Conservation (phyloP, 2,329 filamentous ascomycete genomes). For the Colletotrichum godetiae region DNA sequence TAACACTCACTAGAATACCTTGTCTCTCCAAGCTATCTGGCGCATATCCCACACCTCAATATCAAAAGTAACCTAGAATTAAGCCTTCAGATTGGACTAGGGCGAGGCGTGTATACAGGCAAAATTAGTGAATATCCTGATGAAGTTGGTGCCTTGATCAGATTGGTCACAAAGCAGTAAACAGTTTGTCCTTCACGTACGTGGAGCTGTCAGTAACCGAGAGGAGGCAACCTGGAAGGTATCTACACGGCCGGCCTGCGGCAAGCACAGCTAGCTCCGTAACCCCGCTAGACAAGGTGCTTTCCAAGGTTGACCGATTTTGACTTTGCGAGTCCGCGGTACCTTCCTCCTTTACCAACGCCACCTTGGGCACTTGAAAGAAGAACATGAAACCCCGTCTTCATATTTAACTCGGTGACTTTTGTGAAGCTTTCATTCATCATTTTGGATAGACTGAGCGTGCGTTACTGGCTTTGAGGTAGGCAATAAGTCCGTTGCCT, state of each 20-base stretch:
- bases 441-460: too few relatives aligned
- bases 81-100: background rate
- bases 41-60: background rate
- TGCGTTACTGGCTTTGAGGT: too few relatives aligned
- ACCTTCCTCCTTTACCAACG: background rate
- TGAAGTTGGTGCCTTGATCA: too few relatives aligned
- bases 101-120: background rate
- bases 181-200: too few relatives aligned
- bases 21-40: background rate
- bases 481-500: background rate
- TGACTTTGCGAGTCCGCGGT: background rate
- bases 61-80: background rate
- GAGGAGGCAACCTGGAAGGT: background rate
- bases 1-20: background rate
- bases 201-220: background rate
- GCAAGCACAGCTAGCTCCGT: conserved; percentile 1
- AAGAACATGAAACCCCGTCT: background rate
- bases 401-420: background rate
- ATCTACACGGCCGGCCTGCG: background rate
- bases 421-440: too few relatives aligned
- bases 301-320: background rate
- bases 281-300: conserved; percentile 19
- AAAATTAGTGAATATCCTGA: background rate
- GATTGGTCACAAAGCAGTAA: too few relatives aligned
- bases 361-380: background rate